Evolutionary conservation across 257 asterid species (phyloP), one percentile per base, ranked within the genome.

Genomic region (Striga asiatica): DNA sequence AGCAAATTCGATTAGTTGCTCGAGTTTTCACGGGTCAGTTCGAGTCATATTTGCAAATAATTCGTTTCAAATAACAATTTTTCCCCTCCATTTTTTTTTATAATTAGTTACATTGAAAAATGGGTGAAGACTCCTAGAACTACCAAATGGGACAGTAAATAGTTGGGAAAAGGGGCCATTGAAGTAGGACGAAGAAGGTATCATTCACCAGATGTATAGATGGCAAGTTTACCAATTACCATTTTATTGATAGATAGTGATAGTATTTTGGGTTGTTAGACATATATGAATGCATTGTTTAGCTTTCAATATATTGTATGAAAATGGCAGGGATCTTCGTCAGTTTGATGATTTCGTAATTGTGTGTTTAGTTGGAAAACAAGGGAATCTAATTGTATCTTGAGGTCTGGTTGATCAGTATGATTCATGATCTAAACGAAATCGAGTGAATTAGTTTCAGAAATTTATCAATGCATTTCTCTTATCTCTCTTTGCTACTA

Each of bases 111-210:
- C n/a, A n/a, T n/a, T n/a, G n/a, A n/a, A n/a, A n/a, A n/a, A n/a
- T n/a, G n/a, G n/a, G n/a, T n/a, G n/a, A n/a, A n/a, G n/a, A n/a
- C n/a, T n/a, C n/a, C n/a, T n/a, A n/a, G n/a, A n/a, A n/a, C n/a
- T n/a, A n/a, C n/a, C n/a, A n/a, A n/a, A n/a, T n/a, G n/a, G n/a
- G n/a, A n/a, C n/a, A n/a, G n/a, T 53, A 46, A 61, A 56, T 49
- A 53, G 54, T 58, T 55, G 55, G 52, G 48, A 51, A 35, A 47
- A 39, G 57, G 39, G n/a, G n/a, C n/a, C n/a, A 50, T 18, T 0
- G 8, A 8, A 39, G 6, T 14, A 11, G 21, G n/a, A 39, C n/a
- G n/a, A n/a, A n/a, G n/a, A n/a, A n/a, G n/a, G n/a, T n/a, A n/a
- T n/a, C n/a, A n/a, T n/a, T n/a, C n/a, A n/a, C n/a, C n/a, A n/a